A percentile compares a stretch with the other conserved stretches of the same genome.
Conservation (phyloP, 495 filamentous ascomycete genomes). For the Penicillium mononematosum region DNA sequence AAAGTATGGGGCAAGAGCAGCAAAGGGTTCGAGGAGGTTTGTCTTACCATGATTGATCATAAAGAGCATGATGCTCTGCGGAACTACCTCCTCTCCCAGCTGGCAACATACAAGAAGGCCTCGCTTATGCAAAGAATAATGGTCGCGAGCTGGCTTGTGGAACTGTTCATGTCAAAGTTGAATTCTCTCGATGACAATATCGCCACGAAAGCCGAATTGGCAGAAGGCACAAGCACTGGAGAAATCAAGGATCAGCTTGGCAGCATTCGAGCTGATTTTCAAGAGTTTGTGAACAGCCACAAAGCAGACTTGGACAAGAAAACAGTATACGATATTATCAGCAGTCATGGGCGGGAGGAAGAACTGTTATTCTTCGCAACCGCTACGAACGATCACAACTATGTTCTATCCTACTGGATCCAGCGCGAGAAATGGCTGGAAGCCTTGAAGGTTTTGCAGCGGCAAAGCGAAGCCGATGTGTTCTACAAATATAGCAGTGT, state of each 20-base stretch:
- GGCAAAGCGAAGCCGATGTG: slow-evolving; percentile 84
- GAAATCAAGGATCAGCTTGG: slow-evolving; percentile 73
- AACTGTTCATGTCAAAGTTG: slow-evolving; percentile 95
- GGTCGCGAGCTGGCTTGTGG: slow-evolving; percentile 93
- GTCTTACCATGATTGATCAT: slow-evolving; percentile 83
- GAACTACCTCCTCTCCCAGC: slow-evolving; percentile 83
- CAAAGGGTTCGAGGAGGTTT: slow-evolving; percentile 95
- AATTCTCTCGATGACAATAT: slow-evolving; percentile 94
- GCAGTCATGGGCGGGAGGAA: slow-evolving; percentile 89
- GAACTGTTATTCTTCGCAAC: slow-evolving; percentile 90
- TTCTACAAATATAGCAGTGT: slow-evolving; percentile 96
- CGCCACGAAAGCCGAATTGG: slow-evolving; percentile 81
- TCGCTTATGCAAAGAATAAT: slow-evolving; percentile 89
- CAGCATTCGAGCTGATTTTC: slow-evolving; percentile 70
- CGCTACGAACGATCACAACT: slow-evolving; percentile 85
- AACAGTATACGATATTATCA: slow-evolving; percentile 93
- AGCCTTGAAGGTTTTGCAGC: slow-evolving; percentile 80
- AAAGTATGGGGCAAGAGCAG: slow-evolving; percentile 90
- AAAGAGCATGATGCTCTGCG: slow-evolving; percentile 88
- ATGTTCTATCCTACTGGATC: slow-evolving; percentile 94
- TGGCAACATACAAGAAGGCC: slow-evolving; percentile 77
- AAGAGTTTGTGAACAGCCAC: slow-evolving; percentile 81
- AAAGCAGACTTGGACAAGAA: slow-evolving; percentile 83
- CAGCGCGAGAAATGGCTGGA: slow-evolving; percentile 94
- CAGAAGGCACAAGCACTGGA: slow-evolving; percentile 63